phyloP scores from a whole-genome alignment of 129 eudicot genomes.

The Flaveria brownii region DNA sequence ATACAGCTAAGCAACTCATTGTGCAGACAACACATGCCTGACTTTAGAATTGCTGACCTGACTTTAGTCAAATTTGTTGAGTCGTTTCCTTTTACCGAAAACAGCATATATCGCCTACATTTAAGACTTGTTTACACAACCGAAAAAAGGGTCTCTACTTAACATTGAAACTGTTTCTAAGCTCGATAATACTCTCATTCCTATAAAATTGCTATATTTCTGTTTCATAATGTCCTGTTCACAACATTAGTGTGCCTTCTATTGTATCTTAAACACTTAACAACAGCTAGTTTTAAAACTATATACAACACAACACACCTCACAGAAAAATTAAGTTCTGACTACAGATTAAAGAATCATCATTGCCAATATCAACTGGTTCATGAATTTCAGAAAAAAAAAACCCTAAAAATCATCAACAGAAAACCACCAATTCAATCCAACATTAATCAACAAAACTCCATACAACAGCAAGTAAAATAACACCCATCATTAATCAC shows the following conservation, averaged over 20 bases:
- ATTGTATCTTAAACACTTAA: not conserved
- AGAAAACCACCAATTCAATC: slow-evolving; percentile 10
- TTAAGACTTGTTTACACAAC: not conserved
- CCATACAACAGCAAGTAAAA: slow-evolving; percentile 5
- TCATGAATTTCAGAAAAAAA: not conserved
- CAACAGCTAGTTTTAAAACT: not conserved
- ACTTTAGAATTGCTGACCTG: not conserved
- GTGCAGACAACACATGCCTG: not conserved
- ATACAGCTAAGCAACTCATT: not conserved
- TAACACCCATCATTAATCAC: not conserved
- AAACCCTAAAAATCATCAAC: not conserved
- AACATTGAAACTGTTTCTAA: not conserved
- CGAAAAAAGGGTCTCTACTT: slow-evolving; percentile 7
- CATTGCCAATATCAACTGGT: slow-evolving; percentile 12
- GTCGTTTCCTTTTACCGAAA: not conserved
- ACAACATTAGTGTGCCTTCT: not conserved
- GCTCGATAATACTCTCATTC: not conserved
- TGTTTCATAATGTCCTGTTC: not conserved
- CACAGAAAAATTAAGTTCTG: not conserved
- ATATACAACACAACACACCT: not conserved
- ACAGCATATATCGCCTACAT: not conserved
- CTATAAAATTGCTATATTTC: not conserved
- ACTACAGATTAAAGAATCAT: not conserved
- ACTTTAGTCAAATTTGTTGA: not conserved
- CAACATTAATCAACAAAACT: not conserved